These are phyloP conservation scores for Exophiala xenobiotica DNA, from an alignment of 2,329 filamentous ascomycete species.

Conservation along the genomic window DNA sequence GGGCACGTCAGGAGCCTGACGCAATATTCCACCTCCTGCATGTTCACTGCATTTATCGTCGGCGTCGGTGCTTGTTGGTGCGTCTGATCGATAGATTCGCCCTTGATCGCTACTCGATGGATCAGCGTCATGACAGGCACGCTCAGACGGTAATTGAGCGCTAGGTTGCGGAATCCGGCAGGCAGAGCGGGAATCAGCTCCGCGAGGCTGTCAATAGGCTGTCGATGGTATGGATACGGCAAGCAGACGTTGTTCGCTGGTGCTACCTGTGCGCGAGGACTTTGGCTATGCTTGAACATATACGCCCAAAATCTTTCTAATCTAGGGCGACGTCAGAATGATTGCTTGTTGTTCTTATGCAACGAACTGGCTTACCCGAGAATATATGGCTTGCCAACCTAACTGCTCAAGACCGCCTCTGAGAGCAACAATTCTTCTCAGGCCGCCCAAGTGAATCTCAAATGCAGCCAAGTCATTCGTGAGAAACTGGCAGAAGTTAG, in stretches of 20 bases:
- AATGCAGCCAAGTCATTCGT: slow-evolving; percentile 11
- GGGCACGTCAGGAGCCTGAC: slow-evolving; percentile 1
- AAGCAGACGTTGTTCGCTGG: not conserved
- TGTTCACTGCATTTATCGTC: slow-evolving; percentile 6
- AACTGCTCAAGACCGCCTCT: slow-evolving; percentile 14
- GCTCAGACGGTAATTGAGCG: slow-evolving; percentile 7
- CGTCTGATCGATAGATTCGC: not conserved
- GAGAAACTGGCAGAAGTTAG: slow-evolving; percentile 9
- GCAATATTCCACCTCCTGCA: slow-evolving; percentile 7
- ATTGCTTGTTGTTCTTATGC: not conserved
- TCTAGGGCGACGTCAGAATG: not conserved
- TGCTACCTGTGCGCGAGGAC: not conserved
- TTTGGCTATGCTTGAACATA: slow-evolving; percentile 1
- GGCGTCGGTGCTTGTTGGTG: no score
- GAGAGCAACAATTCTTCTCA: slow-evolving; percentile 10
- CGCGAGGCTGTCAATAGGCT: not conserved
- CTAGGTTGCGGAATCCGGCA: slow-evolving; percentile 1
- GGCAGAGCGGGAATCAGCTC: slow-evolving; percentile 5
- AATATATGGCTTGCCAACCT: slow-evolving; percentile 15
- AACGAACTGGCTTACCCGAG: slow-evolving; percentile 1
- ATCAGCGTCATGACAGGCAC: slow-evolving; percentile 10
- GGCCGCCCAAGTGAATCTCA: slow-evolving; percentile 10
- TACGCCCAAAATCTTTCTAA: slow-evolving; percentile 17
- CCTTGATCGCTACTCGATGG: not conserved
- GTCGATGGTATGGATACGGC: not conserved